A percentile compares a stretch with the other conserved stretches of the same genome.
Evolutionary conservation across 192 early-diverging fungal genomes (phyloP).

Genomic region (Thoreauomyces humboldtii): DNA sequence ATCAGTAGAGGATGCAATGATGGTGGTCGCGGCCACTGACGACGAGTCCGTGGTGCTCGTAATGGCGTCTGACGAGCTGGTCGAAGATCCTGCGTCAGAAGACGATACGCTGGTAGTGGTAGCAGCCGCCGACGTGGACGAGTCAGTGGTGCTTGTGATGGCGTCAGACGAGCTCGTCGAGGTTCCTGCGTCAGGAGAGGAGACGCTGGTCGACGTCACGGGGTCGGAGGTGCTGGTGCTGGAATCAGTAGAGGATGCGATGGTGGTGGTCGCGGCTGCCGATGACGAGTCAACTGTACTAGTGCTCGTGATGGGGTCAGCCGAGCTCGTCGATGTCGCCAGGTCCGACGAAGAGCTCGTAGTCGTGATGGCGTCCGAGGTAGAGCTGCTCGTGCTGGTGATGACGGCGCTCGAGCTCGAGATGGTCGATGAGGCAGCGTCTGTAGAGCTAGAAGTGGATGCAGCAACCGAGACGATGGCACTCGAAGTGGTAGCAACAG

Average conservation of each 20-base stretch:
- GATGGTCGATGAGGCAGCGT: background rate
- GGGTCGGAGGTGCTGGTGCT: background rate
- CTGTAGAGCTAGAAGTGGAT: background rate
- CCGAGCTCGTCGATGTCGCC: background rate
- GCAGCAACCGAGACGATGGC: background rate
- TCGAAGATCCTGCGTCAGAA: background rate
- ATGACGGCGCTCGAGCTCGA: background rate
- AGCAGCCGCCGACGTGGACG: background rate
- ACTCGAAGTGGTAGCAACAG: background rate
- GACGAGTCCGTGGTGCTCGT: background rate
- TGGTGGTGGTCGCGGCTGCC: background rate
- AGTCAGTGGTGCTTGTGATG: background rate
- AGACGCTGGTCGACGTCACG: background rate
- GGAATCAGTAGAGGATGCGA: background rate
- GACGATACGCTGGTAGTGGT: background rate
- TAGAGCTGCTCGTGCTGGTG: background rate
- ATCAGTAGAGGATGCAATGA: background rate
- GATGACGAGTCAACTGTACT: background rate
- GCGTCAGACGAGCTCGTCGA: background rate
- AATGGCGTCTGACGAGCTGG: background rate
- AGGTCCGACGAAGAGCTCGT: background rate
- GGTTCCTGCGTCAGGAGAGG: too few species aligned
- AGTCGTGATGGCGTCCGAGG: background rate
- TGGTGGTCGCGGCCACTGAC: background rate
- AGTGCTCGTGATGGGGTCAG: background rate